These are phyloP conservation scores for Toxoplasma gondii DNA, from an alignment of 169 alveolate genomes.

Conservation along the genomic window DNA sequence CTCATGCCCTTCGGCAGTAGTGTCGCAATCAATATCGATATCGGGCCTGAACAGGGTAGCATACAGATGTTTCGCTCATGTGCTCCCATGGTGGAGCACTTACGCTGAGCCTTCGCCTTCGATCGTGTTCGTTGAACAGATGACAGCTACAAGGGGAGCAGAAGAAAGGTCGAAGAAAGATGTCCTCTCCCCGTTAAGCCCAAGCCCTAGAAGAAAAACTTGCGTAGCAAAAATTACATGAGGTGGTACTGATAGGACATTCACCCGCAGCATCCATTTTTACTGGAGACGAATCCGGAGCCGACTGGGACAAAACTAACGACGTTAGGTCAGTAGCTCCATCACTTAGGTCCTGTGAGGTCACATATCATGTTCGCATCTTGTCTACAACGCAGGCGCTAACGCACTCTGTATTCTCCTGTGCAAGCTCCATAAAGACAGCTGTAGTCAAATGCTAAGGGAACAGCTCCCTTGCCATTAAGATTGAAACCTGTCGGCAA, in stretches of 20 bases:
- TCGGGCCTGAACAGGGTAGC: conserved; percentile 62
- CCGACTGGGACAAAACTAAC: conserved; percentile 39
- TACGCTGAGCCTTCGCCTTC: conserved; percentile 78
- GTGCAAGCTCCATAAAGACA: conserved; percentile 82
- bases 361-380: neutral
- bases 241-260: neutral
- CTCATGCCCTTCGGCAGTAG: conserved; percentile 69
- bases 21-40: conserved; percentile 72
- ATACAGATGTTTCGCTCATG: neutral
- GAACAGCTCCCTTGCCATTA: conserved; percentile 82
- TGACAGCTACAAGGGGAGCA: conserved; percentile 85
- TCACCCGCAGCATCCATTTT: neutral
- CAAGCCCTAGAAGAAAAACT: conserved; percentile 30
- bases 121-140: conserved; percentile 86
- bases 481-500: conserved; percentile 64
- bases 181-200: neutral
- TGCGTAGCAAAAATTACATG: neutral
- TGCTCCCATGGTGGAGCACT: conserved; percentile 17
- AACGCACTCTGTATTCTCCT: conserved; percentile 83
- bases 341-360: conserved; percentile 53
- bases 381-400: conserved; percentile 64
- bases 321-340: conserved; percentile 65
- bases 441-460: conserved; percentile 87
- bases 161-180: conserved; percentile 83
- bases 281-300: neutral